These are phyloP conservation scores for Alternaria brassicae DNA, from an alignment of 2,329 filamentous ascomycete genomes.

Conservation along the genomic window DNA sequence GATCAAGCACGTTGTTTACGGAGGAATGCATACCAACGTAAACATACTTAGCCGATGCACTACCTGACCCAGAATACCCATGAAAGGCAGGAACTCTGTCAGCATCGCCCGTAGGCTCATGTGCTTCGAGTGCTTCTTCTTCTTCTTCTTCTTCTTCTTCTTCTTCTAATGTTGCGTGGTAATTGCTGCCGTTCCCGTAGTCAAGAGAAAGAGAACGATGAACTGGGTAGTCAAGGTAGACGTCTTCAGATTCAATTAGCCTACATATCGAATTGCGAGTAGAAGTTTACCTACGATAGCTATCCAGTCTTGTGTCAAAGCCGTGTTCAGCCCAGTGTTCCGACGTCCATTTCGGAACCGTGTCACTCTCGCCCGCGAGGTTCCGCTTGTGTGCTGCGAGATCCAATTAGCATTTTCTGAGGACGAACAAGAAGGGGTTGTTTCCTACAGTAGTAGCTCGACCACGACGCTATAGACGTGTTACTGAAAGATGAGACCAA, in stretches of 20 bases:
- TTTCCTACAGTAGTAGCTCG: conserved; percentile 42
- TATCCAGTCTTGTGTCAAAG: conserved; percentile 40
- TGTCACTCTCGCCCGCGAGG: conserved; percentile 40
- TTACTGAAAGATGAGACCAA: conserved; percentile 51
- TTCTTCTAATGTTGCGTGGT: conserved; percentile 39
- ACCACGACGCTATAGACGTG: conserved; percentile 46
- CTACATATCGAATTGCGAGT: neutral
- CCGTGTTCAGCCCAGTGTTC: conserved; percentile 42
- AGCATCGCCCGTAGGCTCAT: conserved; percentile 41
- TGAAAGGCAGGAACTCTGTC: conserved; percentile 56
- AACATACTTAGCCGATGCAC: conserved; percentile 55
- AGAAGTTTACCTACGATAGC: conserved; percentile 34
- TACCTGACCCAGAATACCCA: conserved; percentile 55
- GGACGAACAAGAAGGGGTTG: neutral
- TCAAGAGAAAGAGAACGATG: conserved; percentile 42
- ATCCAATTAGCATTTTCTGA: neutral
- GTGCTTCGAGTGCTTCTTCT: conserved; percentile 42
- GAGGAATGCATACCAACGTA: conserved; percentile 49
- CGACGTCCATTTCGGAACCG: conserved; percentile 49
- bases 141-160: conserved; percentile 41
- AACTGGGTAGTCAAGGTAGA: conserved; percentile 45
- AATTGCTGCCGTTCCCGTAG: conserved; percentile 40
- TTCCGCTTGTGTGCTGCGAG: conserved; percentile 36
- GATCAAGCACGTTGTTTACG: neutral
- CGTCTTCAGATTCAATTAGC: conserved; percentile 1